These are phyloP conservation scores for Canna indica DNA, from an alignment of 176 grass and related monocot species.

Conservation along the genomic window DNA sequence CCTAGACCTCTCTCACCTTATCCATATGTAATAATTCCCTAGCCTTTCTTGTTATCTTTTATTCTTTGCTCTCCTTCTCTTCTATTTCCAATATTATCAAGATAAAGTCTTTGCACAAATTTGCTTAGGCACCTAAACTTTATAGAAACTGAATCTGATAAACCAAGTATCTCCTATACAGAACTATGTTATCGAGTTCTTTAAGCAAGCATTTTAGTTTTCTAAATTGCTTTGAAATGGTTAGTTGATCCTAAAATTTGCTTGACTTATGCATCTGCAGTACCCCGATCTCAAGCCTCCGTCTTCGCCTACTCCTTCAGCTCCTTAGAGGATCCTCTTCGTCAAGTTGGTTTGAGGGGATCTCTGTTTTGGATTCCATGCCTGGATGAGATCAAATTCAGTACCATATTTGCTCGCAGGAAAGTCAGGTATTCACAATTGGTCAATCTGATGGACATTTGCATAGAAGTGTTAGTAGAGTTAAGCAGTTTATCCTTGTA, in stretches of 20 bases:
- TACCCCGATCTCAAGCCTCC: conserved; percentile 96
- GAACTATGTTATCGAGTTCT: too few species aligned
- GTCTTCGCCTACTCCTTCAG: conserved; percentile 65
- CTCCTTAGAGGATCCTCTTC: conserved; percentile 25
- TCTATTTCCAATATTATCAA: not conserved
- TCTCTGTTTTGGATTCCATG: not conserved
- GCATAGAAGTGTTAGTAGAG: not conserved
- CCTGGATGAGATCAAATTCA: not conserved
- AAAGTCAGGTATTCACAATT: not conserved
- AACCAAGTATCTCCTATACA: too few species aligned
- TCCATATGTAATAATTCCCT: conserved; percentile 40
- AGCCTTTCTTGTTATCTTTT: not conserved
- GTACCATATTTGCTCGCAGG: not conserved
- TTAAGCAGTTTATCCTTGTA: not conserved
- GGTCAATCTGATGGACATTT: not conserved
- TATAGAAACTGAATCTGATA: not conserved
- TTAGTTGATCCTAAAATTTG: not conserved
- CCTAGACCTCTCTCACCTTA: conserved; percentile 64
- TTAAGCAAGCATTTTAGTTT: not conserved
- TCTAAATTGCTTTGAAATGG: not conserved
- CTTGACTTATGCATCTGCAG: conserved; percentile 25
- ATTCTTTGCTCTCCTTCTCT: conserved; percentile 2
- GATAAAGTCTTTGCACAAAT: not conserved
- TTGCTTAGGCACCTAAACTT: not conserved
- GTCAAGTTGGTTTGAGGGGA: not conserved